Evolutionary conservation across 495 filamentous ascomycete genomes (phyloP).

Genomic region (Talaromyces wortmannii): DNA sequence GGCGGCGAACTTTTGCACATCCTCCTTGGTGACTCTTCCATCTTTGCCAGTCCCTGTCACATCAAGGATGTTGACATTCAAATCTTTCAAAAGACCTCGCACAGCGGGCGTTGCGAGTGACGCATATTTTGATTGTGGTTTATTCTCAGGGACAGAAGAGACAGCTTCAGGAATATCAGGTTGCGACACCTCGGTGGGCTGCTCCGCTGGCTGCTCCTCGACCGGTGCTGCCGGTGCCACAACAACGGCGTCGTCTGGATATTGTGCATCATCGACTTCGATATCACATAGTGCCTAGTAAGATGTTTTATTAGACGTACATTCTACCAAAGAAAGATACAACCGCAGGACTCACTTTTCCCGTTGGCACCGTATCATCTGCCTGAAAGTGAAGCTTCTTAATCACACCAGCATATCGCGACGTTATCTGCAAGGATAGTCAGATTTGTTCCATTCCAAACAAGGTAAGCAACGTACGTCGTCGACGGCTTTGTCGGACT

Average conservation of each 20-base stretch:
- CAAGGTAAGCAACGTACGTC: constrained; percentile 44
- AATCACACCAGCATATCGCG: constrained; percentile 87
- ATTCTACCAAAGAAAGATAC: neutral
- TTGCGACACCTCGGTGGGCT: constrained; percentile 13
- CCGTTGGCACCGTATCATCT: constrained; percentile 92
- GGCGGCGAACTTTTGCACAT: constrained; percentile 68
- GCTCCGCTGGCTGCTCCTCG: constrained; percentile 6
- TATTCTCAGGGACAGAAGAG: neutral
- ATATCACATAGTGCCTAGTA: constrained; percentile 45
- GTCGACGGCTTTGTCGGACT: constrained; percentile 97
- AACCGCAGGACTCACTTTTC: constrained; percentile 42
- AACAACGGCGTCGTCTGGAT: constrained; percentile 40
- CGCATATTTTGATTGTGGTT: constrained; percentile 45
- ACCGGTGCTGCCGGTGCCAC: constrained; percentile 14
- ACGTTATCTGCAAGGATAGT: constrained; percentile 61
- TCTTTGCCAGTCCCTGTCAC: constrained; percentile 84
- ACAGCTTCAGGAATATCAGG: constrained; percentile 1
- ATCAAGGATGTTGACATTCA: constrained; percentile 67
- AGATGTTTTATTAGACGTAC: constrained; percentile 3
- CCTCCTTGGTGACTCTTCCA: constrained; percentile 87
- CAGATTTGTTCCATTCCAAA: neutral
- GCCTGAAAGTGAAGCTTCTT: constrained; percentile 95
- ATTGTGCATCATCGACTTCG: constrained; percentile 52
- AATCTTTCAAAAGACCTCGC: constrained; percentile 74
- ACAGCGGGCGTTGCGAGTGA: constrained; percentile 88